Percentiles rank a stretch among this genome's conserved stretches.
Evolutionary conservation across 139 green algal genomes (phyloP).

Genomic region (Gonium pectorale): DNA sequence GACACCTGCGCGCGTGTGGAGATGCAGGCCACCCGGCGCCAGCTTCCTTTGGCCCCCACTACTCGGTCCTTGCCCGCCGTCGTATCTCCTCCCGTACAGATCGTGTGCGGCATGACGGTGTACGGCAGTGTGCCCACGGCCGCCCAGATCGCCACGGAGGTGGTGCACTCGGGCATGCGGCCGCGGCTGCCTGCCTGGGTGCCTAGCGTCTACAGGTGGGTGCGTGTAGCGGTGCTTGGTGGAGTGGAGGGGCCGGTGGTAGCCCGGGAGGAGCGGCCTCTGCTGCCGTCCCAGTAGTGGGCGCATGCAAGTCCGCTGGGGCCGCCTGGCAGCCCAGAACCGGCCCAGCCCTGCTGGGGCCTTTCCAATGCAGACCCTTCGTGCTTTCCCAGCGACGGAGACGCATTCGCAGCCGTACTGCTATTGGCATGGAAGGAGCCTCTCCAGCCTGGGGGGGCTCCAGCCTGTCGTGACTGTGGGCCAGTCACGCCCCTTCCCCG

Average conservation of each 20-base stretch:
- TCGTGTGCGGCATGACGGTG: constrained; percentile 38
- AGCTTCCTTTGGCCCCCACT: neutral
- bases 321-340: neutral
- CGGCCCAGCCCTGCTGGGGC: too few relatives aligned
- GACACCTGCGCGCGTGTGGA: neutral
- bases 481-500: neutral
- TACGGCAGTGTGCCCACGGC: constrained; percentile 13
- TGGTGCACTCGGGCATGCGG: constrained; percentile 25
- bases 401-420: too few relatives aligned
- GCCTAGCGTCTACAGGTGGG: constrained; percentile 14
- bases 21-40: neutral
- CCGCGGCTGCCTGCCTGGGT: constrained; percentile 17
- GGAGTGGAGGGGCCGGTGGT: neutral
- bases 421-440: neutral
- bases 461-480: neutral
- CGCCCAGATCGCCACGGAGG: neutral
- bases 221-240: neutral
- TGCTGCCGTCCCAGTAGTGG: neutral
- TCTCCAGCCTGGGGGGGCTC: neutral
- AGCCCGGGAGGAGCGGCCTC: neutral
- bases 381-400: neutral
- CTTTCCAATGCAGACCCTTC: neutral
- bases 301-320: neutral
- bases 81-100: neutral
- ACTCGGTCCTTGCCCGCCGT: neutral